phyloP scores from a whole-genome alignment of 495 filamentous ascomycete genomes.

The Aeminium ludgeri region DNA sequence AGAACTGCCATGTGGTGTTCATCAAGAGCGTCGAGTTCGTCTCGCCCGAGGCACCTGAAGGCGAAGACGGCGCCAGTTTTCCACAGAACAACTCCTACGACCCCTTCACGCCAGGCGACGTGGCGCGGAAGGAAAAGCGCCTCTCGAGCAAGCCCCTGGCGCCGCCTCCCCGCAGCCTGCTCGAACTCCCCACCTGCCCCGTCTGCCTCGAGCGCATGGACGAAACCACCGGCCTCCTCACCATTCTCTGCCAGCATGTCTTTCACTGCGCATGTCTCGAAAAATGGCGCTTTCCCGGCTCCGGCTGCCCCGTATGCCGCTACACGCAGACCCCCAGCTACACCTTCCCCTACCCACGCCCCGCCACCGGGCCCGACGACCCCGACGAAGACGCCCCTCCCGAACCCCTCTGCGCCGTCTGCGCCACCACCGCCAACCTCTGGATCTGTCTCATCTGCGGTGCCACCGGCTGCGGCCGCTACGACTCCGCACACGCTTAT shows the following conservation, averaged over 20 bases:
- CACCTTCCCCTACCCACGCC: constrained; percentile 17
- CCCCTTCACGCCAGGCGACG: constrained; percentile 37
- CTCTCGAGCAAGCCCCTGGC: constrained; percentile 67
- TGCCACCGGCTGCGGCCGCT: constrained; percentile 80
- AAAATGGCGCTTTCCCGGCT: constrained; percentile 66
- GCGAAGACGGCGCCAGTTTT: constrained; percentile 28
- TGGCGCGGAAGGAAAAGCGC: constrained; percentile 19
- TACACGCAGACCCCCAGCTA: constrained; percentile 43
- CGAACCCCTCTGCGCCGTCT: constrained; percentile 49
- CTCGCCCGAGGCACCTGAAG: constrained; percentile 24
- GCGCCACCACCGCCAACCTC: constrained; percentile 68
- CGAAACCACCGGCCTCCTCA: constrained; percentile 83
- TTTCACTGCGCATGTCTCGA: constrained; percentile 95
- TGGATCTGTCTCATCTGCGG: constrained; percentile 88
- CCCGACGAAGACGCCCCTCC: constrained; percentile 20
- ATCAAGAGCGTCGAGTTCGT: constrained; percentile 76
- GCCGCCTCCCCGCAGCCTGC: constrained; percentile 73
- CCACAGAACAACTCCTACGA: constrained; percentile 44
- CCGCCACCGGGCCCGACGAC: constrained; percentile 18
- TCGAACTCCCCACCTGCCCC: constrained; percentile 89
- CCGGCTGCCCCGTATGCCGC: constrained; percentile 84
- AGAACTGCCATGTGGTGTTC: constrained; percentile 91
- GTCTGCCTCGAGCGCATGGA: constrained; percentile 98
- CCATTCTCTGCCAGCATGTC: constrained; percentile 93
- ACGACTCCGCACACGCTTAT: constrained; percentile 86